Evolutionary conservation across 2,329 filamentous ascomycete genomes (phyloP), one percentile per base, ranked within the genome.

Genomic region (Ceratocystis cacaofunesta): DNA sequence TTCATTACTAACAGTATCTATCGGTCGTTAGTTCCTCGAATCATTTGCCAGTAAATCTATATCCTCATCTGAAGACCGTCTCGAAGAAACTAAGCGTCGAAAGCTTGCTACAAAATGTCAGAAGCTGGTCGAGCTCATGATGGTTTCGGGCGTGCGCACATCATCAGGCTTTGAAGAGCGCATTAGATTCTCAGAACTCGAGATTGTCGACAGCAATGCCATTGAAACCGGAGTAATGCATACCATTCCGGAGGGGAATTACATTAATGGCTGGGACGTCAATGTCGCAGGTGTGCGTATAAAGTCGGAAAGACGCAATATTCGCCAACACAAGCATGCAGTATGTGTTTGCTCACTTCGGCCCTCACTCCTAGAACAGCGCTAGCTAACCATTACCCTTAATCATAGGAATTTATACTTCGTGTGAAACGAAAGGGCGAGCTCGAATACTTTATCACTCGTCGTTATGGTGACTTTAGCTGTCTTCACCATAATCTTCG

Each of bases 101-200:
- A 99, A 99, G 75, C 78, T 99, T 69, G 92, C 94, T 2, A 80
- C 87, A 71, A 99, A 99, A 81, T 90, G 89, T 61, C 87, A 94
- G 74, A 99, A 99, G 78, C 78, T 99, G 66, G 90, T 99, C 10
- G 94, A 99, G 79, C 80, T 99, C 68, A 99, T 99, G 94, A 96
- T 99, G 91, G 94, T 99, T 7, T 97, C 92, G 6, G 94, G 94
- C 46, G 88, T 99, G 66, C 90, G 89, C 43, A 99, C 94, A 0
- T 91, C 94, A 3, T 96, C 92, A 3, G 94, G 94, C 1, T 99
- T 97, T 73, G 94, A 99, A 76, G 94, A 99, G 78, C 85, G 94
- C 66, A 96, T 99, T 72, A 85, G 91, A 62, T 99, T 99, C 74
- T 90, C 91, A 1, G 94, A 99, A 76, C 88, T 99, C 76, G 94